Evolutionary conservation across 1,284 basidiomycete genomes (phyloP).

Genomic region (Puccinia polysora): DNA sequence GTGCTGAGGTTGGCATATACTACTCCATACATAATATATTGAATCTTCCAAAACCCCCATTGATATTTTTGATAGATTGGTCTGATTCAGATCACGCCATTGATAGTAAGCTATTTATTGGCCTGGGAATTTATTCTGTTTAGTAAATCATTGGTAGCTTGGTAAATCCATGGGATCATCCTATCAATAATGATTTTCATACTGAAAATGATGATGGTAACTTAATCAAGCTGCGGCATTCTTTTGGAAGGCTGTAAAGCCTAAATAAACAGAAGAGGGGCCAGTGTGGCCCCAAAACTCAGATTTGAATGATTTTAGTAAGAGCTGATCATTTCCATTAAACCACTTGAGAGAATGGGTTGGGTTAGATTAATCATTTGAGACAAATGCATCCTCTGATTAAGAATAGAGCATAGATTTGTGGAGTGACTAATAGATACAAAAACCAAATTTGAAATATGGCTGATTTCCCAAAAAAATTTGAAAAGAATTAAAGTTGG

Average conservation of each 20-base stretch:
- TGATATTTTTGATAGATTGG: neutral
- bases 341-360: neutral
- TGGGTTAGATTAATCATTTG: neutral
- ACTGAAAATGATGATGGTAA: too few relatives aligned
- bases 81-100: neutral
- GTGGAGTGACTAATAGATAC: slow-evolving; percentile 47
- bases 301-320: slow-evolving; percentile 8
- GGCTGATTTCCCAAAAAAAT: too few relatives aligned
- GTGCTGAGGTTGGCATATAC: too few relatives aligned
- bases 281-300: slow-evolving; percentile 6
- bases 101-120: neutral
- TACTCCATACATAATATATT: neutral
- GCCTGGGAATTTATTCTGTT: neutral
- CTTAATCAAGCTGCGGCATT: neutral
- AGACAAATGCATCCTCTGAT: neutral
- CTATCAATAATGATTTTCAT: neutral
- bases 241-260: neutral
- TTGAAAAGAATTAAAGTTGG: too few relatives aligned
- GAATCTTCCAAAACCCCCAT: neutral
- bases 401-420: slow-evolving; percentile 46
- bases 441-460: slow-evolving; percentile 44
- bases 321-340: neutral
- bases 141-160: neutral
- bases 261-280: neutral
- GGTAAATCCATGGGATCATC: neutral